Evolutionary conservation across 345 rosid genomes (phyloP).

Genomic region (Limnanthes douglasii): DNA sequence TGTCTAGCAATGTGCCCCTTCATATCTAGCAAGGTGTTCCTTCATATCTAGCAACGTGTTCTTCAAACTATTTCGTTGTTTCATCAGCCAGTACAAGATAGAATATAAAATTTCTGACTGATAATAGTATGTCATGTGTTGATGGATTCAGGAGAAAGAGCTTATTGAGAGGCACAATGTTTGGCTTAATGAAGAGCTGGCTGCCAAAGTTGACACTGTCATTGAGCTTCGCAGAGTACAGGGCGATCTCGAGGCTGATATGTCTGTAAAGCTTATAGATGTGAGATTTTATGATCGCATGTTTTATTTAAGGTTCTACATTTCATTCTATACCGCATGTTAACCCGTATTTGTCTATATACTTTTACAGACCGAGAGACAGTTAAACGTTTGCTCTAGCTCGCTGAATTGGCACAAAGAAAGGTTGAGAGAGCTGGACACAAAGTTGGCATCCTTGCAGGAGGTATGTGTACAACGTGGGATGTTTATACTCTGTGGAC

Average conservation of each 20-base stretch:
- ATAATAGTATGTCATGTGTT: no score
- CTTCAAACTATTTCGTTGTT: no score
- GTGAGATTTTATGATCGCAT: constrained; percentile 26
- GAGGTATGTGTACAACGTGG: constrained; percentile 32
- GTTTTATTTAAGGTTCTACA: neutral
- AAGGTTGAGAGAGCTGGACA: constrained; percentile 61
- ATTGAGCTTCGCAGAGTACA: constrained; percentile 45
- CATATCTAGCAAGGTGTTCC: no score
- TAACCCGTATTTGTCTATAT: constrained; percentile 1
- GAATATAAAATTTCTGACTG: no score
- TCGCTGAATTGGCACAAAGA: constrained; percentile 67
- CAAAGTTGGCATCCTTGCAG: constrained; percentile 32
- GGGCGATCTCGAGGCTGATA: constrained; percentile 59
- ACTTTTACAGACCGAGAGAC: constrained; percentile 65
- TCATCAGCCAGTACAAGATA: no score
- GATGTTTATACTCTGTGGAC: constrained; percentile 1
- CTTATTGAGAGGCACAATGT: constrained; percentile 71
- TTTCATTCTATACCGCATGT: neutral
- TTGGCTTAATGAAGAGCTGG: constrained; percentile 90
- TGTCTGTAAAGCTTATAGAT: constrained; percentile 63
- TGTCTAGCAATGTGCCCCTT: no score
- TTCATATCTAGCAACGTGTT: no score
- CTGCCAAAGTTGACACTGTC: constrained; percentile 49
- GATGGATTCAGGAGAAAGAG: constrained; percentile 67
- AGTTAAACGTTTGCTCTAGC: constrained; percentile 38